Conservation (phyloP, 805 yeast species). For the Cyberlindnera meyerae region DNA sequence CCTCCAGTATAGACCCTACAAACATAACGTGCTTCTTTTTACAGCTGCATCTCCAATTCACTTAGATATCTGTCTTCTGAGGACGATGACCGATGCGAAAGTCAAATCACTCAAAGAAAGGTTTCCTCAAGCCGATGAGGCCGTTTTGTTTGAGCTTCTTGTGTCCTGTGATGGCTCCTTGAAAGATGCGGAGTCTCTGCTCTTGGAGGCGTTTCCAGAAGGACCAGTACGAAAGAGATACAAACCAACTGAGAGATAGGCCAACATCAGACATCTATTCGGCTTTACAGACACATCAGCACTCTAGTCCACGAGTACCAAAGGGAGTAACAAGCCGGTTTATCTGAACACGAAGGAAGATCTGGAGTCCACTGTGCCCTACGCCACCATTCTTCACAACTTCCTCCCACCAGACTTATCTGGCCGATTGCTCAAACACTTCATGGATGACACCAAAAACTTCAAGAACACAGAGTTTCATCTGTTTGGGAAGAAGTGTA, state of each 20-base stretch:
- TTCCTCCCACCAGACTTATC: conserved; percentile 51
- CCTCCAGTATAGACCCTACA: too few species aligned
- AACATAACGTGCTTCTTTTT: too few species aligned
- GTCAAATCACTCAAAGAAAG: conserved; percentile 30
- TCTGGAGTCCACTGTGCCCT: conserved; percentile 45
- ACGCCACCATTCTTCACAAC: conserved; percentile 43
- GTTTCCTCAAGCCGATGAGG: conserved; percentile 41
- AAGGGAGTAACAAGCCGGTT: conserved; percentile 27
- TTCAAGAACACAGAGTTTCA: conserved; percentile 47
- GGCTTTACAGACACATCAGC: conserved; percentile 12
- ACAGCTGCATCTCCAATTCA: too few species aligned
- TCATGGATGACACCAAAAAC: conserved; percentile 36
- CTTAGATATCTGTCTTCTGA: too few species aligned
- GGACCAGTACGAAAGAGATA: conserved; percentile 8
- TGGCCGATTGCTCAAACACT: conserved; percentile 35
- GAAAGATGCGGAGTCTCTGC: conserved; percentile 33
- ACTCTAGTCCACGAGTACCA: conserved; percentile 14
- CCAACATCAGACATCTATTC: conserved; percentile 18
- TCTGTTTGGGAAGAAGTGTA: conserved; percentile 57
- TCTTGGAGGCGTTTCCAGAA: conserved; percentile 32
- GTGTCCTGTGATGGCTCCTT: conserved; percentile 51
- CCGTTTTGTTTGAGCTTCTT: conserved; percentile 45
- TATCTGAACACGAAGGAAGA: conserved; percentile 47
- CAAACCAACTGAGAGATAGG: conserved; percentile 11
- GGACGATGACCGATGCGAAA: conserved; percentile 37